phyloP scores from a whole-genome alignment of 1,139 yeast genomes.

The Casaregolazyma lundiana region DNA sequence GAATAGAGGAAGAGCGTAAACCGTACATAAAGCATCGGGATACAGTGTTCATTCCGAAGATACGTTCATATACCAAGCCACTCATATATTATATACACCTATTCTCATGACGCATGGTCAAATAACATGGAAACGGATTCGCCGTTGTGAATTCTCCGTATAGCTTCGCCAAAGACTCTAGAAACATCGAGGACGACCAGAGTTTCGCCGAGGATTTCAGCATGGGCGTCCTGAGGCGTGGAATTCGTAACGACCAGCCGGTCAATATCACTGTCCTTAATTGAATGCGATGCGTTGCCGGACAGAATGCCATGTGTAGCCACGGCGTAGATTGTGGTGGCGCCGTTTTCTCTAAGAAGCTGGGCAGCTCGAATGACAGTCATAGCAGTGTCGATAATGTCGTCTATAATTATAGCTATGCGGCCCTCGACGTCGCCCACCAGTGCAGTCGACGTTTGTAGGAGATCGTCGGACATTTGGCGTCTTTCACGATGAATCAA shows the following conservation, averaged over 20 bases:
- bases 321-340: conserved; percentile 76
- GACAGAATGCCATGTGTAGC: conserved; percentile 92
- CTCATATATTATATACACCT: no score
- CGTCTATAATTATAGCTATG: conserved; percentile 85
- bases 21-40: background rate
- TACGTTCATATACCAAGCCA: no score
- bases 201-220: conserved; percentile 47
- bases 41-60: no score
- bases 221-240: conserved; percentile 72
- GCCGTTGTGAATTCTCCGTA: conserved; percentile 93
- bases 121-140: conserved; percentile 92
- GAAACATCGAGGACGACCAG: conserved; percentile 86
- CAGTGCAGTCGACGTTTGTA: conserved; percentile 70
- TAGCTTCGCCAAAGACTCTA: conserved; percentile 85
- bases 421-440: conserved; percentile 88
- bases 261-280: conserved; percentile 68
- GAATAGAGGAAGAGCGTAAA: background rate
- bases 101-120: conserved; percentile 48
- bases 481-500: conserved; percentile 93
- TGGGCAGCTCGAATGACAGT: conserved; percentile 91
- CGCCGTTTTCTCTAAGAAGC: conserved; percentile 88
- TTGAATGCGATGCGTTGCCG: conserved; percentile 80
- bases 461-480: conserved; percentile 34
- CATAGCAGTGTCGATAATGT: conserved; percentile 87
- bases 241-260: conserved; percentile 88